Conservation (phyloP, 768 basidiomycete genomes). For the Leccinum barrowsii region DNA sequence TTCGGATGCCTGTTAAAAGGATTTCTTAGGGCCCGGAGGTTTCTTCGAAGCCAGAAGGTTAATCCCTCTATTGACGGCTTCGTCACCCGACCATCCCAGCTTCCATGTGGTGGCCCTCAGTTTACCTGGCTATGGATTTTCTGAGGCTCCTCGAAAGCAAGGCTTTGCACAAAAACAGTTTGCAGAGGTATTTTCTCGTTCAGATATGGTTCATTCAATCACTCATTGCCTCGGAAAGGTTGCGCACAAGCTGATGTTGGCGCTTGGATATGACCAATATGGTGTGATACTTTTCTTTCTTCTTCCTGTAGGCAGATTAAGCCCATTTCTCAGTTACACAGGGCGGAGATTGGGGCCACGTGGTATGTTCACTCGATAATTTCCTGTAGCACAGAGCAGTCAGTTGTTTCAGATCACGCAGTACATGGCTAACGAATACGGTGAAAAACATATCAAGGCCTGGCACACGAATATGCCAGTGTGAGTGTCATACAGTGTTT, state of each 20-base stretch:
- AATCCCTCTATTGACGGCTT: constrained; percentile 46
- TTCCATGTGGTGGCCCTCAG: constrained; percentile 63
- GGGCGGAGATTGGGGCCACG: constrained; percentile 47
- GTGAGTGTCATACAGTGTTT: constrained; percentile 28
- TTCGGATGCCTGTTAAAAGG: not conserved
- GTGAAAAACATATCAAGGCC: constrained; percentile 43
- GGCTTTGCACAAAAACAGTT: constrained; percentile 49
- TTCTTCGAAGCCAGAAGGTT: constrained; percentile 50
- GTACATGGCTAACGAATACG: constrained; percentile 34
- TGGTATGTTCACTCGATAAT: constrained; percentile 25
- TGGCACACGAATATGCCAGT: constrained; percentile 49
- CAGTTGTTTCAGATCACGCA: constrained; percentile 31
- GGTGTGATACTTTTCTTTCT: constrained; percentile 26
- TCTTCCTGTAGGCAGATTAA: not conserved
- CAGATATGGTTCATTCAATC: too few relatives aligned
- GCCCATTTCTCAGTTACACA: constrained; percentile 36
- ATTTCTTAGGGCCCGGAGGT: constrained; percentile 51
- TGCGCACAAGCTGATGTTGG: constrained; percentile 46
- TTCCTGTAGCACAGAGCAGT: not conserved
- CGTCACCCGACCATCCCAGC: constrained; percentile 42
- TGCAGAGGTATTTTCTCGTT: constrained; percentile 43
- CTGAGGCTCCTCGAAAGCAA: constrained; percentile 49
- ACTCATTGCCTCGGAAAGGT: constrained; percentile 12
- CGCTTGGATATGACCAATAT: constrained; percentile 48
- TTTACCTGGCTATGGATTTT: constrained; percentile 62